Evolutionary conservation across 163 green algal genomes (phyloP), one percentile per base, ranked within the genome.

Genomic region (Scenedesmus sp.): DNA sequence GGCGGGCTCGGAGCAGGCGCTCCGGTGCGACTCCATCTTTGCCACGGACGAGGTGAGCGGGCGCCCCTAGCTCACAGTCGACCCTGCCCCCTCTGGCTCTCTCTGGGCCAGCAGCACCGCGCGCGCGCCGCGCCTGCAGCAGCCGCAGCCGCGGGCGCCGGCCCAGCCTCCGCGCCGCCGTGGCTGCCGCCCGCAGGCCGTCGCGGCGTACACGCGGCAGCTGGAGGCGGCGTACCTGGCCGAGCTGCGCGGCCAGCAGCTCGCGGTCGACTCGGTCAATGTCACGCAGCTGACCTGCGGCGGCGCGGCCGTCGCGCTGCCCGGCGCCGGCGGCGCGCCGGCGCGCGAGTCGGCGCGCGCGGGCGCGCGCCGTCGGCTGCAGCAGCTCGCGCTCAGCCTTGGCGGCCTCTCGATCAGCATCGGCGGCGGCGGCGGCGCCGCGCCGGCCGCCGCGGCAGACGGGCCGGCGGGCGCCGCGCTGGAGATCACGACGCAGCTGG

Each of bases 11-110:
- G 26, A 47, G 2, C n/a, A 3, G 17, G 58, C 31, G 11, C 42
- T 47, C 28, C 31, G 33, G 33, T 76, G 67, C 31, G 67, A 76
- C 36, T 28, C 11, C 22, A 28, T 76, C 28, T 76, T 76, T 34
- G 29, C 50, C 22, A 76, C 50, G 26, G 51, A 76, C 20, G 31
- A 76, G 67, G 67, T 76, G 28, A 47, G 34, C 31, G 45, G 45
- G n/a, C 10, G 5, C 31, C 39, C 7, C 28, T 31, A 5, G 13
- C n/a, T 31, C 51, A 60, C 18, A 24, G 1, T 60, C 2, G 53
- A 33, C 53, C n/a, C n/a, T n/a, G n/a, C n/a, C n/a, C n/a, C n/a
- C n/a, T n/a, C n/a, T n/a, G n/a, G n/a, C n/a, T n/a, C n/a, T n/a
- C n/a, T n/a, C n/a, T n/a, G n/a, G n/a, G n/a, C n/a, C n/a, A 47